Evolutionary conservation across 1,139 yeast species (phyloP).

Genomic region (Hanseniaspora gamundiae): DNA sequence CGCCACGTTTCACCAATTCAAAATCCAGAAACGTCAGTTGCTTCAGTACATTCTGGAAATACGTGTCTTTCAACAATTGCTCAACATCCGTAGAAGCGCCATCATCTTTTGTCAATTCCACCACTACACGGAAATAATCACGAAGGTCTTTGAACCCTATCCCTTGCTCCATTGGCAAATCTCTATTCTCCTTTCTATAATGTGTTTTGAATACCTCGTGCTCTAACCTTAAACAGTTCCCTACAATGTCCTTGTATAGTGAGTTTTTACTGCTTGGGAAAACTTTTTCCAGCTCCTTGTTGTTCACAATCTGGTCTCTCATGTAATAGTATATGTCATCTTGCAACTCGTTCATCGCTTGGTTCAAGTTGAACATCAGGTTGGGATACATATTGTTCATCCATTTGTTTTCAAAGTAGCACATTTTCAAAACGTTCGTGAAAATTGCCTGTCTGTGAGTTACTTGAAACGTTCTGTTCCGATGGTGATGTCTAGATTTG

Average conservation of each 20-base stretch:
- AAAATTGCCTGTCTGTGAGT: neutral
- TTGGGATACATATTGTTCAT: neutral
- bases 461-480: neutral
- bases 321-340: neutral
- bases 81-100: neutral
- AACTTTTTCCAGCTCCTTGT: neutral
- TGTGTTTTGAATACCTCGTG: neutral
- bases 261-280: neutral
- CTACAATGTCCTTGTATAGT: neutral
- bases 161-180: too few species aligned
- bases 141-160: neutral
- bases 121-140: neutral
- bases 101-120: neutral
- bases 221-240: neutral
- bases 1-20: neutral
- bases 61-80: neutral
- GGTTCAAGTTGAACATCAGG: neutral
- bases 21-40: neutral
- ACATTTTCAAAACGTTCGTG: neutral
- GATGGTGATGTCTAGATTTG: neutral
- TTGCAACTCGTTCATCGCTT: neutral
- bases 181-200: too few species aligned
- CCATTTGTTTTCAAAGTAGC: slow-evolving; percentile 1
- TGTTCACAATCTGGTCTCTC: neutral
- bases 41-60: neutral